These are phyloP conservation scores for Elasticomyces elasticus DNA, from an alignment of 495 filamentous ascomycete species.

Conservation along the genomic window DNA sequence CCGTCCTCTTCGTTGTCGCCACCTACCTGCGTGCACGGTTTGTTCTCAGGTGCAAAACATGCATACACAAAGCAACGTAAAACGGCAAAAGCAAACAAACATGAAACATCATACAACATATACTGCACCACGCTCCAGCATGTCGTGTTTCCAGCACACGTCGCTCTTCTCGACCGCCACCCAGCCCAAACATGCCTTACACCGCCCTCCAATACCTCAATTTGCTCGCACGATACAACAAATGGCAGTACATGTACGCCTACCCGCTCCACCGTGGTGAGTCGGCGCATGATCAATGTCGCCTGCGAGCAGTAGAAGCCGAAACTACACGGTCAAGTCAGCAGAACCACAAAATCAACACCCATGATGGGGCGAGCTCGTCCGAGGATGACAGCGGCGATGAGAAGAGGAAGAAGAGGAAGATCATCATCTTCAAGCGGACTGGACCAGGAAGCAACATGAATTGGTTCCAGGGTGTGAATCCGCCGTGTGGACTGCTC, in stretches of 20 bases:
- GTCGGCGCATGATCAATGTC: background rate
- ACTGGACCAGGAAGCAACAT: background rate
- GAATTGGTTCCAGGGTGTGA: slow-evolving; percentile 1
- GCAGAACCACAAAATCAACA: background rate
- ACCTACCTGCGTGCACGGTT: no score
- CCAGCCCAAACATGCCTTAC: no score
- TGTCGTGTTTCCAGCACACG: no score
- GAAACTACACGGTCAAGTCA: background rate
- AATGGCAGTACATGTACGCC: slow-evolving; percentile 6
- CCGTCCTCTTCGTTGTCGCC: no score
- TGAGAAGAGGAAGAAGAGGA: background rate
- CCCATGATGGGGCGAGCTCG: background rate
- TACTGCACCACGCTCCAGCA: no score
- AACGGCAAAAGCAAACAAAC: no score
- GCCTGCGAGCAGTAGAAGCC: background rate
- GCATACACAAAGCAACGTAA: no score
- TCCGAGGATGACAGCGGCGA: background rate
- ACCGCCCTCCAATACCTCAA: slow-evolving; percentile 9
- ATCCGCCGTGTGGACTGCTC: slow-evolving; percentile 2
- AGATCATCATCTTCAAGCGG: slow-evolving; percentile 10
- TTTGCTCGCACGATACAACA: background rate
- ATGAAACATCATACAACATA: no score
- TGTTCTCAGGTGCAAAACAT: no score
- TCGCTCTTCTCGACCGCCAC: no score
- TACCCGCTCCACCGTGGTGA: slow-evolving; percentile 1